Base-by-base conservation (phyloP, 2,329 filamentous ascomycete genomes). In the Fusarium redolens region DNA sequence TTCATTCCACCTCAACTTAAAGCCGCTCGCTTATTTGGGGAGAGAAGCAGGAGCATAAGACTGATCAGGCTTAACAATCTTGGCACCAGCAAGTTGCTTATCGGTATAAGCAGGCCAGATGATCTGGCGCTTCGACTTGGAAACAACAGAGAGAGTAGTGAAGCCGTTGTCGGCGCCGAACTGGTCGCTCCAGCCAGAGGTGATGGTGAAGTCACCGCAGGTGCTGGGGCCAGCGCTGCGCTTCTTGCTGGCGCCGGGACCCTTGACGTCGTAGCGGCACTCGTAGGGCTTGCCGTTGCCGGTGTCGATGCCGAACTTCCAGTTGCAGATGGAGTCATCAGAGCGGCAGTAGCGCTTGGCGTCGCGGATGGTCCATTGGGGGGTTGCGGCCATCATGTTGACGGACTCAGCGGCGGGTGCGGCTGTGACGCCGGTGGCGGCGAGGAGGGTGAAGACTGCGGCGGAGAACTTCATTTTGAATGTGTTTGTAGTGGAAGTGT, bases 21-120 rank as follows among this genome's bases (percentile, higher is more conserved):
- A 15, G 12, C 20, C n/a, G 41, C 11, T 44, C 48, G 41, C 40
- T 67, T 73, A 73, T 61, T 78, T 72, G 14, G 76, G 68, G 44
- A 78, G 75, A 22, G 65, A 28, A 66, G 75, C 75, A 48, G 82
- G 81, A 30, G 82, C 71, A 75, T 86, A 87, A 78, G 81, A 82
- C 82, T 85, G 83, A 80, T 89, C 83, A 25, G 87, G 87, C 58
- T 79, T 83, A 71, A 88, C 86, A 41, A 83, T 81, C 59, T 81
- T 77, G 54, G 84, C 86, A 45, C 72, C 78, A 15, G 77, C 79
- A 28, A 89, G 80, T 80, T 88, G 82, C 57, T 80, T 82, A 74
- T 90, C 88, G 74, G 83, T 86, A 77, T 89, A 90, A 44, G 85
- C 82, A 35, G 88, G 87, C 80, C 82, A 90, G 68, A 84, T 78